Conservation (phyloP, 164 flowering plant species). For the Echeveria elegans region DNA sequence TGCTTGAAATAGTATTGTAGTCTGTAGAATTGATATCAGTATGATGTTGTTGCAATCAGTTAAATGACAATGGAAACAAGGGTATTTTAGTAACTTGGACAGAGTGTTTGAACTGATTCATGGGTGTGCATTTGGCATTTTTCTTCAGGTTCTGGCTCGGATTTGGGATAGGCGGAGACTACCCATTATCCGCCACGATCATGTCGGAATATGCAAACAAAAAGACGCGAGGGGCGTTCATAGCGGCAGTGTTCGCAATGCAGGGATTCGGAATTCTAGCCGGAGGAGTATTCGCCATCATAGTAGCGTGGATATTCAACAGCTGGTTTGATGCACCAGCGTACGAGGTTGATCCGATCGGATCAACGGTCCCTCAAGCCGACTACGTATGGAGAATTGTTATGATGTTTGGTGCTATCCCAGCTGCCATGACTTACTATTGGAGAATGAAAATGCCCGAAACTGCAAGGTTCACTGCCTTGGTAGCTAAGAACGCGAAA, state of each 20-base stretch:
- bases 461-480: constrained; percentile 76
- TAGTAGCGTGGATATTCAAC: no score
- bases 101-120: no score
- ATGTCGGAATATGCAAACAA: constrained; percentile 87
- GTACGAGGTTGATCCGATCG: constrained; percentile 28
- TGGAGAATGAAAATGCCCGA: constrained; percentile 86
- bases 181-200: constrained; percentile 81
- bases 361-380: constrained; percentile 44
- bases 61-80: no score
- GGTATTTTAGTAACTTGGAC: no score
- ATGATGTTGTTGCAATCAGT: no score
- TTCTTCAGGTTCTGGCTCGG: constrained; percentile 58
- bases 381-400: constrained; percentile 73
- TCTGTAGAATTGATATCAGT: no score
- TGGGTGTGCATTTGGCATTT: no score
- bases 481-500: constrained; percentile 58
- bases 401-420: constrained; percentile 66
- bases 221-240: constrained; percentile 79
- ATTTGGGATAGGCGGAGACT: constrained; percentile 17
- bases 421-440: constrained; percentile 65
- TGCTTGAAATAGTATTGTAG: no score
- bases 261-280: no score
- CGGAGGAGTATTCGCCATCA: constrained; percentile 37
- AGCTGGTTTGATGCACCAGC: constrained; percentile 27
- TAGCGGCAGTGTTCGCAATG: constrained; percentile 10